Evolutionary conservation across 257 asterid species (phyloP).

Genomic region (Leptodermis oblonga): DNA sequence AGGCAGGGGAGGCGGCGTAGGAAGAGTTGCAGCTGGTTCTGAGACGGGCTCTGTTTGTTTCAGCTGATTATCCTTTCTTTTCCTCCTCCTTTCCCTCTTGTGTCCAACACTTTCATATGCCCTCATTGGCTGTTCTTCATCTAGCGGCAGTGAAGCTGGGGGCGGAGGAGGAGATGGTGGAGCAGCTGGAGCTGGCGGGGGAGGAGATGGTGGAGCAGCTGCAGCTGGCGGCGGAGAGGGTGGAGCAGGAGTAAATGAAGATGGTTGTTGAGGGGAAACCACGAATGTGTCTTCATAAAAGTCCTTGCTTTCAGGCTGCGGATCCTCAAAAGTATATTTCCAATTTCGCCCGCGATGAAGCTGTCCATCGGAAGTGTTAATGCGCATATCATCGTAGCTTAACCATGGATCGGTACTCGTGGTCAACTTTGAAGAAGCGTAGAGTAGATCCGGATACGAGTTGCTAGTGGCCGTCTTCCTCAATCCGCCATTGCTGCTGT

Average conservation of each 20-base stretch:
- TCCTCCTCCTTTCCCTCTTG: slow-evolving; percentile 39
- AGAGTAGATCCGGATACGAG: slow-evolving; percentile 84
- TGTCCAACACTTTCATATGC: slow-evolving; percentile 29
- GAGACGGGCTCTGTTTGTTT: slow-evolving; percentile 29
- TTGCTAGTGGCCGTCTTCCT: slow-evolving; percentile 46
- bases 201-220: slow-evolving; percentile 13
- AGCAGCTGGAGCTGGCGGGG: slow-evolving; percentile 5
- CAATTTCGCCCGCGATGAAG: slow-evolving; percentile 63
- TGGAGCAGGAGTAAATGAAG: neutral
- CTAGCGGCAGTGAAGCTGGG: slow-evolving; percentile 6
- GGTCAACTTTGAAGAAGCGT: slow-evolving; percentile 39
- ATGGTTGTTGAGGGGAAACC: slow-evolving; percentile 20
- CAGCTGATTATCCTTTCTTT: slow-evolving; percentile 26
- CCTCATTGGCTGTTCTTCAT: slow-evolving; percentile 26
- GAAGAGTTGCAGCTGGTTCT: slow-evolving; percentile 17
- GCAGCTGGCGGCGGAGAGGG: slow-evolving; percentile 14
- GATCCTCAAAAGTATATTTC: slow-evolving; percentile 34
- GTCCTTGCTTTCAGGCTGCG: slow-evolving; percentile 21
- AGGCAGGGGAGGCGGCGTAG: slow-evolving; percentile 39
- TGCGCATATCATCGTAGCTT: slow-evolving; percentile 50
- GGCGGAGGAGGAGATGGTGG: slow-evolving; percentile 18
- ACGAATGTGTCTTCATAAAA: slow-evolving; percentile 42
- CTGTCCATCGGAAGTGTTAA: slow-evolving; percentile 38
- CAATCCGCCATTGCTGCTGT: slow-evolving; percentile 20
- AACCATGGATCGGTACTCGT: slow-evolving; percentile 39